phyloP scores from a whole-genome alignment of 345 rosid species.

The Euphorbia pulcherrima region DNA sequence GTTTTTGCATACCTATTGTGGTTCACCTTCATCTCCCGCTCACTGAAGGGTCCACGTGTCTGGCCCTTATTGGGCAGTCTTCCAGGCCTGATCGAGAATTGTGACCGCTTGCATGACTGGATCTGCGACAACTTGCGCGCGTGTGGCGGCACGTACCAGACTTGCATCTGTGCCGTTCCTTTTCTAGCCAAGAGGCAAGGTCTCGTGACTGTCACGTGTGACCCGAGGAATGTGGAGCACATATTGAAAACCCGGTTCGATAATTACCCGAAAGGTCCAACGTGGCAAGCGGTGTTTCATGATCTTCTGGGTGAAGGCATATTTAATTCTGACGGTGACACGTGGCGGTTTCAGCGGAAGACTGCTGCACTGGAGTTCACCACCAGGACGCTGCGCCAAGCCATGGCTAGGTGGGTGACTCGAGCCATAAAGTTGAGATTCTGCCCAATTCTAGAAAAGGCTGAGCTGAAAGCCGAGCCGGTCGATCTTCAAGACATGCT shows the following conservation, averaged over 20 bases:
- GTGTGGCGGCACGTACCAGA: conserved; percentile 95
- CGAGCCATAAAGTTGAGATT: conserved; percentile 68
- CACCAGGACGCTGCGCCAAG: conserved; percentile 91
- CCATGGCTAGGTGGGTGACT: conserved; percentile 96
- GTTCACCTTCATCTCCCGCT: conserved; percentile 84
- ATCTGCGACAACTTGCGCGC: conserved; percentile 89
- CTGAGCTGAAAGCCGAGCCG: conserved; percentile 44
- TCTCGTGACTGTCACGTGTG: conserved; percentile 95
- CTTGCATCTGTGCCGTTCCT: conserved; percentile 88
- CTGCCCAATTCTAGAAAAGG: conserved; percentile 60
- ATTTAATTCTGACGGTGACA: conserved; percentile 87
- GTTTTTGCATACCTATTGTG: conserved; percentile 73
- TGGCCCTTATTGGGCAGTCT: conserved; percentile 92
- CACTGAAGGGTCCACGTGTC: conserved; percentile 79
- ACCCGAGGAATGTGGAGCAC: conserved; percentile 82
- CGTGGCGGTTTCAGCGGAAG: conserved; percentile 93
- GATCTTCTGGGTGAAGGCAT: conserved; percentile 91
- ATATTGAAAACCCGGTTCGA: conserved; percentile 78
- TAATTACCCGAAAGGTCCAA: conserved; percentile 95
- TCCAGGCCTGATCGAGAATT: conserved; percentile 80
- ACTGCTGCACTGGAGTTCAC: conserved; percentile 97
- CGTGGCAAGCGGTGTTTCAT: conserved; percentile 94
- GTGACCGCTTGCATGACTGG: conserved; percentile 95
- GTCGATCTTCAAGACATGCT: conserved; percentile 82
- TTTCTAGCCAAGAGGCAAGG: conserved; percentile 80